Base-by-base conservation (phyloP, 2,329 filamentous ascomycete species). In the Microdochium bolleyi region DNA sequence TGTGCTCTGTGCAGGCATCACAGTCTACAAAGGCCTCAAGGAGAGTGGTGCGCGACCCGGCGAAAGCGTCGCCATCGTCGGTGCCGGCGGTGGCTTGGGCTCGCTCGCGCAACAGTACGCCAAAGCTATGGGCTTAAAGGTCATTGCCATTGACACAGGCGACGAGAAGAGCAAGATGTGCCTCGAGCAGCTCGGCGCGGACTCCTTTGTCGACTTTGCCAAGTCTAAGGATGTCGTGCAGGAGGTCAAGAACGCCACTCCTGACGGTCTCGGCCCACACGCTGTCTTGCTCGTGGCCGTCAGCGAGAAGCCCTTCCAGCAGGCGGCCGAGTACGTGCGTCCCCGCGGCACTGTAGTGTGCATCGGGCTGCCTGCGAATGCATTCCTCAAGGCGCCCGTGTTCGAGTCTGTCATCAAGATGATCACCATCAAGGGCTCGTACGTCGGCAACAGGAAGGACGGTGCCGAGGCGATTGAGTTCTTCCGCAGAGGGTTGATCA, bases 381-480 rank as follows among this genome's bases (percentile, higher is more conserved):
- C 92, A 2, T 88, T 78, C 70, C 79, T 96, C 58, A 82, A 81
- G 61, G 91, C 92, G 1, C 88, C 90, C 38, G 91, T 96, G 52
- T 96, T 96, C 68, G 85, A 92, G 66, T 89, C 87, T 8, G 92
- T 96, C 57, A 78, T 92, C 65, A 75, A 63, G 60, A 96, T 96
- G 90, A 85, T 96, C 74, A 85, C 73, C 62, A 96, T 97, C 78
- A 89, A 89, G 76, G 92, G 92, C 55, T 90, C 85, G 62, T 96
- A 96, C 67, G 92, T 97, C 60, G 92, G 92, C 54, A 96, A 95
- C 76, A 83, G 92, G 60, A 84, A 87, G 67, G 92, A 97, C 68
- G 87, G 85, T 1, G 82, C 85, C 51, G 92, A 97, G 76, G 92
- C 92, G 2, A 77, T 97, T 57, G 92, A 96, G 60, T 96, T 96